Evolutionary conservation across 441 rosid species (phyloP), one percentile per base, ranked within the genome.

Genomic region (Isatis lusitanica): DNA sequence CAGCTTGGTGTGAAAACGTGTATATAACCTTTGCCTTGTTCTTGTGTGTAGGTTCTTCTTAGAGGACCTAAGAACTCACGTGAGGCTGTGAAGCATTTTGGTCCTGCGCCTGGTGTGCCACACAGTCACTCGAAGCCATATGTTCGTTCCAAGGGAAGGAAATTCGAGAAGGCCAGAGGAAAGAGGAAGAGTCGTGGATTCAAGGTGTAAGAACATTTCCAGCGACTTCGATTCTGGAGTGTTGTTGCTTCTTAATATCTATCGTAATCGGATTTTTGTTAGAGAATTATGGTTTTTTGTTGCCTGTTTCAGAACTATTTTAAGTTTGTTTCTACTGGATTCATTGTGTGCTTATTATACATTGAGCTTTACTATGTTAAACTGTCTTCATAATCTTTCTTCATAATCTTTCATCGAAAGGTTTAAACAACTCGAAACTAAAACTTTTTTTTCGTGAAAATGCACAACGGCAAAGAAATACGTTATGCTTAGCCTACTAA

Each of bases 61-160:
- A 86, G 99, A 80, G 98, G 98, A 52, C 98, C 97, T 3, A 94
- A 92, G 94, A 94, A 89, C 72, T 81, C 97, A 10, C 94, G 98
- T 61, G 98, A 94, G 64, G 98, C 97, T 17, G 99, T 90, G 65
- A 94, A 92, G 78, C 99, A 94, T 84, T 94, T 94, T 7, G 99
- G 99, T 2, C 94, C 87, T 7, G 97, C 99, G 46, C 98, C 99
- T 48, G 94, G 99, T 80, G 96, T 94, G 57, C 99, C 99, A 11
- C 91, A 85, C 88, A 94, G 96, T 83, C 87, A 85, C 78, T 65
- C 96, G 10, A 94, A 92, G 80, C 97, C 98, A 2, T 92, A 88
- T 51, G 96, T 92, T 38, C 89, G 97, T 5, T 63, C 89, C 0
- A 85, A 81, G 82, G 99, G 99, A 75, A 92, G 97, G 81, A 95